Evolutionary conservation across 1,284 basidiomycete genomes (phyloP).

Genomic region (Ustilago curta): DNA sequence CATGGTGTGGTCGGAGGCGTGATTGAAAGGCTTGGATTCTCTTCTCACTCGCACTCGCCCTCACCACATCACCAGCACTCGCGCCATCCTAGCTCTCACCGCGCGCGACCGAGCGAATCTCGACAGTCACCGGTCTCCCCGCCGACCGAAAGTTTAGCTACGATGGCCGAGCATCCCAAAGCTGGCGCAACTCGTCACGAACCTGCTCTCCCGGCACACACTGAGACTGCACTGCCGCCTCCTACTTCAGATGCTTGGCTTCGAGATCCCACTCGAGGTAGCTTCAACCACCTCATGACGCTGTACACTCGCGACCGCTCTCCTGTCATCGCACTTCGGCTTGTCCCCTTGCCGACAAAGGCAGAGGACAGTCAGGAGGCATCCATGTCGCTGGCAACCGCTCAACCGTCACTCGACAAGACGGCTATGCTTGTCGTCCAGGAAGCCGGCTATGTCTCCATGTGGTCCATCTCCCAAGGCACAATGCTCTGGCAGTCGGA

Average conservation of each 20-base stretch:
- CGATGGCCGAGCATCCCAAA: background rate
- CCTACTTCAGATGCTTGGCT: constrained; percentile 32
- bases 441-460: constrained; percentile 36
- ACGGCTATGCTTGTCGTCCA: constrained; percentile 35
- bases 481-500: constrained; percentile 35
- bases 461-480: constrained; percentile 47
- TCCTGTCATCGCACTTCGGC: constrained; percentile 37
- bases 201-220: background rate
- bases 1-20: constrained; percentile 48
- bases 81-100: constrained; percentile 21
- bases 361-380: background rate
- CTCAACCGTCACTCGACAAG: constrained; percentile 12
- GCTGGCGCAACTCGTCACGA: too few relatives aligned
- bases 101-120: constrained; percentile 24
- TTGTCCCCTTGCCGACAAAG: constrained; percentile 11
- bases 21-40: constrained; percentile 43
- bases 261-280: constrained; percentile 27
- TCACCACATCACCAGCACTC: constrained; percentile 8
- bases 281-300: constrained; percentile 28
- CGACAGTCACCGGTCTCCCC: constrained; percentile 13
- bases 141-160: background rate
- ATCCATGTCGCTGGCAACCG: background rate
- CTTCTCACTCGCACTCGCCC: constrained; percentile 13
- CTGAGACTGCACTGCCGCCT: constrained; percentile 1
- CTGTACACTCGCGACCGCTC: constrained; percentile 38